Evolutionary conservation across 2,329 filamentous ascomycete genomes (phyloP), one percentile per base, ranked within the genome.

Genomic region (Calonectria pteridis): DNA sequence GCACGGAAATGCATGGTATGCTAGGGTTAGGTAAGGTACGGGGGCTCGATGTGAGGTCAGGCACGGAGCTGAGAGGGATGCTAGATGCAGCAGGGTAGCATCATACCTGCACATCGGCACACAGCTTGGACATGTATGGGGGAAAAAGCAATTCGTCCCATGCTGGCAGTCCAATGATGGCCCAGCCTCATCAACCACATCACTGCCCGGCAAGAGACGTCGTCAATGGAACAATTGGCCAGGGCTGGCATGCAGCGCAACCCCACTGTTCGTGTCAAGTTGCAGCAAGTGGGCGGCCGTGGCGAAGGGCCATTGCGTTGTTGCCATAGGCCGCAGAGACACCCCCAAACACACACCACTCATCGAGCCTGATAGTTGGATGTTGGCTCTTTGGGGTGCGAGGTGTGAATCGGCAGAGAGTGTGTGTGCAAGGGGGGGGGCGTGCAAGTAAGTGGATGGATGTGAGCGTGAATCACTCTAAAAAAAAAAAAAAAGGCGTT

Each of bases 251-350:
- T 74, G 72, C 65, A 50, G 37, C 26, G 64, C 53, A 49, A 68
- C 64, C 72, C 72, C 72, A 74, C 72, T 74, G 72, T 74, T 74
- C 72, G 59, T 74, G 72, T 68, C 68, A 69, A 63, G 35, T 43
- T 63, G 58, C 37, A 63, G 35, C 11, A 63, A 74, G 68, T 50
- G 63, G 63, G 49, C 46, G 69, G 43, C 69, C 63, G 63, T 71
- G 69, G 51, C 43, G 53, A 59, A 53, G 53, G 62, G 43, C 49
- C 50, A 37, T 66, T 29, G 59, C 68, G 68, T 40, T 35, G 35
- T 33, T 40, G 68, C 26, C 49, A 70, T 70, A 70, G 59, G 68
- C 59, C 29, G 46, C 26, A 51, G 43, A 33, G 53, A 23, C 53
- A 59, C 40, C 20, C 43, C 29, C 43, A n/a, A 6, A 37, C 43